phyloP scores from a whole-genome alignment of 2,329 filamentous ascomycete genomes.

The Arthroderma uncinatum region DNA sequence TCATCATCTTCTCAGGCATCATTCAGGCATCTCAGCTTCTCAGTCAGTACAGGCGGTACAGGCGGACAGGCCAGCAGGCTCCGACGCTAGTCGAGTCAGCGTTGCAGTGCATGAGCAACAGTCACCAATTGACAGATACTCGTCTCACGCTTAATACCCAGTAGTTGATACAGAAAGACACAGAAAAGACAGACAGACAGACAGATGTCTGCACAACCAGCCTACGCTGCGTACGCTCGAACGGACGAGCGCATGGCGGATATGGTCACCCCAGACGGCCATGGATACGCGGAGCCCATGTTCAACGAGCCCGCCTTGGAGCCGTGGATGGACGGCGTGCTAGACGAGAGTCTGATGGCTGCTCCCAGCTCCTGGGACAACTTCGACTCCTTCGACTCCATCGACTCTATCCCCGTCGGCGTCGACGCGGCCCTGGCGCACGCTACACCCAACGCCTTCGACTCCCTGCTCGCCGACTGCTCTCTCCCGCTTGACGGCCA shows the following conservation, averaged over 20 bases:
- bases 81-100: no score
- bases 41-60: not conserved
- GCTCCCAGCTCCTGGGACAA: not conserved
- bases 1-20: not conserved
- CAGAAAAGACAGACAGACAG: not conserved
- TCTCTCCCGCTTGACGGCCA: not conserved
- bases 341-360: conserved; percentile 11
- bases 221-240: not conserved
- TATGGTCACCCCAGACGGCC: conserved; percentile 4
- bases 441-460: not conserved
- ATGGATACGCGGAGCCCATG: conserved; percentile 7
- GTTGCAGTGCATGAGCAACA: no score
- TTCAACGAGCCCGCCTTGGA: conserved; percentile 7
- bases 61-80: not conserved
- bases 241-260: not conserved
- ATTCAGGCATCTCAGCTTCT: not conserved
- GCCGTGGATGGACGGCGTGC: conserved; percentile 14
- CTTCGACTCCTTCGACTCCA: not conserved
- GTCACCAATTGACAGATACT: not conserved
- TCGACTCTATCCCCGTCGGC: not conserved
- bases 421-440: not conserved
- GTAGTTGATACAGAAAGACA: not conserved
- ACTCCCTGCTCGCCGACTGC: conserved; percentile 1
- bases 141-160: not conserved
- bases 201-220: not conserved